Percentiles rank a stretch among this genome's conserved stretches.
phyloP scores from a whole-genome alignment of 768 basidiomycete genomes.

The Mrakia gelida region DNA sequence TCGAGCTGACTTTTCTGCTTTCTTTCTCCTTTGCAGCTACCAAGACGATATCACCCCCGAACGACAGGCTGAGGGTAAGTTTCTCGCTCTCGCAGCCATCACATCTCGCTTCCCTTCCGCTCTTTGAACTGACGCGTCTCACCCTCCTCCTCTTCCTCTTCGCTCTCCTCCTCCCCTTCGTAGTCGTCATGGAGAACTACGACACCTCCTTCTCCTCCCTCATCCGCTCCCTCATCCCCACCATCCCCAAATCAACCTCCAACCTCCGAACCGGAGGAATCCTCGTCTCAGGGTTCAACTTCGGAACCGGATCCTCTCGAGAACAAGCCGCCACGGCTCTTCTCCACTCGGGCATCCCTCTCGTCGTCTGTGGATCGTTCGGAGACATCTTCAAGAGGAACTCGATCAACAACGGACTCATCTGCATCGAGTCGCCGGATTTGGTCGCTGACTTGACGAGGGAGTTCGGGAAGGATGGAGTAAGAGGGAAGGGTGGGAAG shows the following conservation, averaged over 20 bases:
- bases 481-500: conserved; percentile 70
- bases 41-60: conserved; percentile 97
- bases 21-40: conserved; percentile 60
- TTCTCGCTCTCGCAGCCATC: neutral
- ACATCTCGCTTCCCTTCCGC: neutral
- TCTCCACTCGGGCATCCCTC: conserved; percentile 83
- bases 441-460: conserved; percentile 78
- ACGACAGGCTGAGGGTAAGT: conserved; percentile 70
- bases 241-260: conserved; percentile 36
- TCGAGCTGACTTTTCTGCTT: neutral
- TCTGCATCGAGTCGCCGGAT: conserved; percentile 88
- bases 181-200: conserved; percentile 69
- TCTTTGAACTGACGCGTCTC: neutral
- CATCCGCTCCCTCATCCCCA: conserved; percentile 51
- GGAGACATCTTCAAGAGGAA: conserved; percentile 99
- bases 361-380: conserved; percentile 96
- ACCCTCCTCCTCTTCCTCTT: neutral
- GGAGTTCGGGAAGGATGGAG: conserved; percentile 65
- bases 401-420: conserved; percentile 95
- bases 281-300: conserved; percentile 92
- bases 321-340: conserved; percentile 98
- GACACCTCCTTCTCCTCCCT: conserved; percentile 76
- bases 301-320: conserved; percentile 95
- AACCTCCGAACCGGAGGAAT: conserved; percentile 60
- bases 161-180: neutral